Evolutionary conservation across 352 stramenopile genomes (phyloP), one percentile per base, ranked within the genome.

Genomic region (Detonula confervacea): DNA sequence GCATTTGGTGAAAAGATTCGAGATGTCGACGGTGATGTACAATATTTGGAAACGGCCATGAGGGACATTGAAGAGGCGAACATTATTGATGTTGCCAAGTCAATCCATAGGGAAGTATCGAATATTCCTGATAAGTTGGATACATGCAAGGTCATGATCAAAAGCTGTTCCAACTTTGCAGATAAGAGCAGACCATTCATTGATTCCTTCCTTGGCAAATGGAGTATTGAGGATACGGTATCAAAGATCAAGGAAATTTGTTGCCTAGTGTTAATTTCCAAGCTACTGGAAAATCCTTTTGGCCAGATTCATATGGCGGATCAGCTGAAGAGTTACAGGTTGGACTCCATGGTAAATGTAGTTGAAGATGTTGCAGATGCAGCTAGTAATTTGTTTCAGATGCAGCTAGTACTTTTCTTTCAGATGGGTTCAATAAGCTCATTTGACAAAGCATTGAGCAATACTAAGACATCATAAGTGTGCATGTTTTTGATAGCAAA

Each of bases 161-260:
- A 59, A 27, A 14, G 44, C 8, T 78, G 69, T 29, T 46, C 47
- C 44, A 25, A 71, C 24, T 78, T 63, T 30, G 39, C 69, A 46
- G 39, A 69, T 14, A 54, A 59, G 11, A 63, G 59, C 8, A 59
- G 65, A 46, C 47, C 52, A 16, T 64, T 60, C 12, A 71, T 78
- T 25, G 51, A 78, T 44, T 51, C 60, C 9, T 78, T 78, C 37
- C 44, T 78, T 25, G 69, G 69, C 18, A 64, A 78, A 59, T 78
- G 69, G 69, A 78, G 14, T 5, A 51, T 78, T 8, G 69, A 78
- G 64, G 57, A 57, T 27, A 60, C 69, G 12, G 35, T 66, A 12
- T 47, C 35, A 12, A 30, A 78, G 8, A 51, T 78, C 14, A 24
- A 71, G 52, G 12, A 72, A 65, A 78, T 78, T 57, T 66, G 59